A percentile compares a stretch with the other conserved stretches of the same genome.
Conservation (phyloP, 208 protist genomes). For the Leishmania amazonensis region DNA sequence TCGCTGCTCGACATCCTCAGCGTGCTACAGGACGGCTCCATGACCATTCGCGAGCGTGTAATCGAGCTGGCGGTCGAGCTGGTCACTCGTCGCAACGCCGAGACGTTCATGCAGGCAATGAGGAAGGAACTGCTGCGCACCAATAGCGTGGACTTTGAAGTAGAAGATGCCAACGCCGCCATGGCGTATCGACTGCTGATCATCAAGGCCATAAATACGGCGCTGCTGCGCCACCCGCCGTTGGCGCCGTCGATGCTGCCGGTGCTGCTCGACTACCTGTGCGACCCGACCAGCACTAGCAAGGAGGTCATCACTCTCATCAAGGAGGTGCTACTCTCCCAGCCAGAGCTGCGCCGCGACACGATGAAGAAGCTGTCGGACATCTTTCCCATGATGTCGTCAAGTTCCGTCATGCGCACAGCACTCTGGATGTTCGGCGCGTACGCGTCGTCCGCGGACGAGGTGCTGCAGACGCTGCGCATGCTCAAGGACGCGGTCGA, state of each 20-base stretch:
- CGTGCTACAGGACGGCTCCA: slow-evolving; percentile 87
- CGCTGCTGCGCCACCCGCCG: slow-evolving; percentile 90
- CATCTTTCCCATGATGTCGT: slow-evolving; percentile 65
- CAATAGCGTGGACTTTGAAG: slow-evolving; percentile 46
- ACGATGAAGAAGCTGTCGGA: slow-evolving; percentile 63
- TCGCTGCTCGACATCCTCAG: slow-evolving; percentile 96
- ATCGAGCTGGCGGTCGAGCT: slow-evolving; percentile 94
- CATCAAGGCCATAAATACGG: slow-evolving; percentile 93
- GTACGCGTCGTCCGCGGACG: slow-evolving; percentile 66
- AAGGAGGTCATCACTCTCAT: slow-evolving; percentile 95
- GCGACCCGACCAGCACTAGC: slow-evolving; percentile 71
- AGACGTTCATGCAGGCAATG: slow-evolving; percentile 92
- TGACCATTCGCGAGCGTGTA: slow-evolving; percentile 95
- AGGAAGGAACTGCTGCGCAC: slow-evolving; percentile 94
- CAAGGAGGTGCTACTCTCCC: slow-evolving; percentile 93
- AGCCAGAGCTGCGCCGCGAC: slow-evolving; percentile 80
- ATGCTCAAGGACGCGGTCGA: slow-evolving; percentile 47
- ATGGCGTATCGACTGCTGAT: slow-evolving; percentile 78
- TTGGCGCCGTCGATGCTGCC: slow-evolving; percentile 80
- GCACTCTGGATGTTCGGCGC: slow-evolving; percentile 95
- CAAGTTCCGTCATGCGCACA: slow-evolving; percentile 70
- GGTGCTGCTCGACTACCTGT: slow-evolving; percentile 96
- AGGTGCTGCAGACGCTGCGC: slow-evolving; percentile 56
- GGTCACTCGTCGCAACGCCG: slow-evolving; percentile 92
- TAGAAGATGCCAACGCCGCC: slow-evolving; percentile 66